phyloP scores from a whole-genome alignment of 2,329 filamentous ascomycete genomes.

The Lachnellula arida region DNA sequence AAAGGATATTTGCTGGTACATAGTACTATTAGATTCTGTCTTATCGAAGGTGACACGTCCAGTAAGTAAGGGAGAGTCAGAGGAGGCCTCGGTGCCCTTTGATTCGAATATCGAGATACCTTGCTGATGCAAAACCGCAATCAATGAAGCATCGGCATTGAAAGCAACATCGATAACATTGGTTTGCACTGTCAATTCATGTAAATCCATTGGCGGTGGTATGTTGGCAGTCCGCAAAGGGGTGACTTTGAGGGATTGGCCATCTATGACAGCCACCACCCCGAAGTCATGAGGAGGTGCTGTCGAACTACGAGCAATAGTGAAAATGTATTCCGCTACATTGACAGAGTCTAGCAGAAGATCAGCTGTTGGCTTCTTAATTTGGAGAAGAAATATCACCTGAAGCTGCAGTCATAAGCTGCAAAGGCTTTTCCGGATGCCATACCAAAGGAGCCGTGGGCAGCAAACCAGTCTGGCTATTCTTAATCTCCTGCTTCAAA shows the following conservation, averaged over 20 bases:
- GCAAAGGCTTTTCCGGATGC: conserved; percentile 82
- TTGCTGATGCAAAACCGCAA: conserved; percentile 67
- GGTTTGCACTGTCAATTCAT: conserved; percentile 59
- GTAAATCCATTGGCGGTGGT: conserved; percentile 87
- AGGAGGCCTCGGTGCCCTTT: conserved; percentile 54
- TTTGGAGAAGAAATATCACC: conserved; percentile 35
- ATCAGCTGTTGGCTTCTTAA: neutral
- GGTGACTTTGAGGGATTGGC: conserved; percentile 73
- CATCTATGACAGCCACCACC: conserved; percentile 79
- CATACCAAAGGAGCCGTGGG: conserved; percentile 45
- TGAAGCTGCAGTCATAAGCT: conserved; percentile 52
- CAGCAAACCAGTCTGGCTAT: conserved; percentile 36
- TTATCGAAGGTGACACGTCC: conserved; percentile 38
- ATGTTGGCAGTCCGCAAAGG: conserved; percentile 79
- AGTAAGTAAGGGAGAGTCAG: conserved; percentile 40
- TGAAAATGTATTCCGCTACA: conserved; percentile 63
- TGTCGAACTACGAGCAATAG: conserved; percentile 64
- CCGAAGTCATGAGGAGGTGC: conserved; percentile 71
- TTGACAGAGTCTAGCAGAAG: conserved; percentile 43
- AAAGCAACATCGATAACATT: conserved; percentile 73
- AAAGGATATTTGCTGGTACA: conserved; percentile 29
- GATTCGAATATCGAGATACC: conserved; percentile 68
- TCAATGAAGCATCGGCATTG: conserved; percentile 54
- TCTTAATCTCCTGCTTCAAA: conserved; percentile 79
- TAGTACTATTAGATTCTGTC: conserved; percentile 9